A percentile compares a stretch with the other conserved stretches of the same genome.
Evolutionary conservation across 139 green algal species (phyloP).

Genomic region (Tetraselmis chui): DNA sequence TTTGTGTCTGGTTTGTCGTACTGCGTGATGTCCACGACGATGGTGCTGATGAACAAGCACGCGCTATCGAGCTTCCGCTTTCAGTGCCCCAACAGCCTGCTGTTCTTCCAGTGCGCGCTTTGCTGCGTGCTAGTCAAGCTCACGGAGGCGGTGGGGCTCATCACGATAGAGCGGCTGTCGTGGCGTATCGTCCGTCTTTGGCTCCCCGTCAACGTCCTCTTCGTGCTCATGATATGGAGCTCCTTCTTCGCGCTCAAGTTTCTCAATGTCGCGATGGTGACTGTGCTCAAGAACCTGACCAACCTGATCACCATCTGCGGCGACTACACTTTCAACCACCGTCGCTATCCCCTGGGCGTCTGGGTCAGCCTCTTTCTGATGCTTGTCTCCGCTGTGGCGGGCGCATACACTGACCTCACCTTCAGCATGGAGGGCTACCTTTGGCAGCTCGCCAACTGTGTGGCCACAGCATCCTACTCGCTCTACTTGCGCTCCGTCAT

Average conservation of each 20-base stretch:
- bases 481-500: constrained; percentile 77
- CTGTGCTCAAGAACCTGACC: constrained; percentile 90
- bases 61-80: constrained; percentile 73
- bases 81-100: constrained; percentile 53
- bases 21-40: too few species aligned
- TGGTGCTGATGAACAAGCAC: constrained; percentile 81
- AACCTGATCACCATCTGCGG: constrained; percentile 80
- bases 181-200: constrained; percentile 45
- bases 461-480: constrained; percentile 75
- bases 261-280: constrained; percentile 70
- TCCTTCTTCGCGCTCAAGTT: constrained; percentile 71
- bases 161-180: constrained; percentile 52
- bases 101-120: constrained; percentile 76
- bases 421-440: constrained; percentile 77
- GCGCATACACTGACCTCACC: constrained; percentile 70
- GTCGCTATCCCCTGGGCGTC: constrained; percentile 44
- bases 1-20: too few species aligned
- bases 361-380: constrained; percentile 76
- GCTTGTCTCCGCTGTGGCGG: constrained; percentile 63
- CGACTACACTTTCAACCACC: constrained; percentile 69
- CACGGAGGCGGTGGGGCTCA: constrained; percentile 37
- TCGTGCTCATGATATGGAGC: constrained; percentile 83
- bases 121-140: constrained; percentile 58
- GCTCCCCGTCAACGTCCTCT: constrained; percentile 90
- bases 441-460: constrained; percentile 82